Percentiles rank a stretch among this genome's conserved stretches.
phyloP scores from a whole-genome alignment of 2,329 filamentous ascomycete species.

The Ramularia collo-cygni region DNA sequence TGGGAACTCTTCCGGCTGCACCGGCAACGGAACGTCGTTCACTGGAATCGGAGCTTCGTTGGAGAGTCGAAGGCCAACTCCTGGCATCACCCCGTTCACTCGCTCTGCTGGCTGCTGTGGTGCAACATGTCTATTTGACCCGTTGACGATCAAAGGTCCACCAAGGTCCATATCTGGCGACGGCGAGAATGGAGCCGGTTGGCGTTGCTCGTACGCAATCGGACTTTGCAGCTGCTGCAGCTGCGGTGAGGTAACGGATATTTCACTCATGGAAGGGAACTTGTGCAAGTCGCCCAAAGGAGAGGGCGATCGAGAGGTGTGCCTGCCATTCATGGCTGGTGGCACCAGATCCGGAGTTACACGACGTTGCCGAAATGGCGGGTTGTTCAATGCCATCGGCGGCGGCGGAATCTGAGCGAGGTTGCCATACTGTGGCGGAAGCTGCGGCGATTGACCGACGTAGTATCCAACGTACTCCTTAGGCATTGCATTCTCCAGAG shows the following conservation, averaged over 20 bases:
- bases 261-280: conserved; percentile 27
- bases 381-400: conserved; percentile 31
- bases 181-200: conserved; percentile 5
- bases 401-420: conserved; percentile 29
- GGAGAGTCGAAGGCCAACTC: conserved; percentile 7
- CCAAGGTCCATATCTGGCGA: conserved; percentile 14
- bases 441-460: conserved; percentile 38
- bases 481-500: conserved; percentile 32
- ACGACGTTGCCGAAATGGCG: conserved; percentile 36
- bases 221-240: conserved; percentile 15
- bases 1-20: conserved; percentile 6
- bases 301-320: conserved; percentile 39
- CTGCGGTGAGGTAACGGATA: conserved; percentile 18
- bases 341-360: conserved; percentile 38
- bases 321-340: conserved; percentile 25
- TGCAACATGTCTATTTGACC: conserved; percentile 23
- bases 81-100: conserved; percentile 12
- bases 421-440: conserved; percentile 28
- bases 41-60: conserved; percentile 7
- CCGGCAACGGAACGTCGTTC: conserved; percentile 3
- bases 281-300: conserved; percentile 39
- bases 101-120: conserved; percentile 9
- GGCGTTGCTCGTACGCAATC: conserved; percentile 12
- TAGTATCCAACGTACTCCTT: conserved; percentile 48
- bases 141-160: conserved; percentile 38